Evolutionary conservation across 2,329 filamentous ascomycete species (phyloP).

Genomic region (Alternaria ethzedia): DNA sequence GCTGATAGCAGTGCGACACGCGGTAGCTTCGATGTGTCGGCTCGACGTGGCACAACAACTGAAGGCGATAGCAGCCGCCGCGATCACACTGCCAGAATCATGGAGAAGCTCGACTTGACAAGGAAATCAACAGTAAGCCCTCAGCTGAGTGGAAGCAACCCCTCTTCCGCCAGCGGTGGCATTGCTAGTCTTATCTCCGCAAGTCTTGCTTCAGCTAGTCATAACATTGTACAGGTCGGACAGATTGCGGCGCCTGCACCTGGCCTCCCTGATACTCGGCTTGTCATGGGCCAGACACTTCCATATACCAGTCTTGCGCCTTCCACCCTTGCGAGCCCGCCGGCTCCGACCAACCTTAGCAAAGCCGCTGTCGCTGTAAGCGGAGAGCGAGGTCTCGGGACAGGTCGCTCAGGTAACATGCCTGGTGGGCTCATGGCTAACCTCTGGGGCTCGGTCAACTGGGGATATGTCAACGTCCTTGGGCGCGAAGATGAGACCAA

Average conservation of each 20-base stretch:
- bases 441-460: slow-evolving; percentile 88
- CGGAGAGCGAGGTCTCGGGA: slow-evolving; percentile 72
- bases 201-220: slow-evolving; percentile 74
- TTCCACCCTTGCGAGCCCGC: slow-evolving; percentile 80
- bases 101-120: slow-evolving; percentile 90
- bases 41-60: slow-evolving; percentile 58
- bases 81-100: slow-evolving; percentile 86
- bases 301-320: slow-evolving; percentile 75
- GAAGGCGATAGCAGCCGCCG: slow-evolving; percentile 76
- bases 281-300: slow-evolving; percentile 53
- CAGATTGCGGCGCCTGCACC: slow-evolving; percentile 49
- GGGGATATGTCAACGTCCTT: slow-evolving; percentile 71
- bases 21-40: slow-evolving; percentile 73
- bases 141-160: slow-evolving; percentile 49
- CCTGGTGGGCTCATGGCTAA: slow-evolving; percentile 90
- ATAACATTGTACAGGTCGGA: slow-evolving; percentile 75
- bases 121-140: slow-evolving; percentile 72
- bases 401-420: slow-evolving; percentile 69
- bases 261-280: slow-evolving; percentile 45
- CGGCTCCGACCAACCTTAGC: slow-evolving; percentile 83
- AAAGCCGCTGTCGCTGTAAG: slow-evolving; percentile 82
- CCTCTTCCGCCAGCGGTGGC: slow-evolving; percentile 63
- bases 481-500: slow-evolving; percentile 59
- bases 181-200: slow-evolving; percentile 87
- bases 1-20: slow-evolving; percentile 62